These are phyloP conservation scores for Phyllosticta citriasiana DNA, from an alignment of 2,329 filamentous ascomycete species.

Conservation along the genomic window DNA sequence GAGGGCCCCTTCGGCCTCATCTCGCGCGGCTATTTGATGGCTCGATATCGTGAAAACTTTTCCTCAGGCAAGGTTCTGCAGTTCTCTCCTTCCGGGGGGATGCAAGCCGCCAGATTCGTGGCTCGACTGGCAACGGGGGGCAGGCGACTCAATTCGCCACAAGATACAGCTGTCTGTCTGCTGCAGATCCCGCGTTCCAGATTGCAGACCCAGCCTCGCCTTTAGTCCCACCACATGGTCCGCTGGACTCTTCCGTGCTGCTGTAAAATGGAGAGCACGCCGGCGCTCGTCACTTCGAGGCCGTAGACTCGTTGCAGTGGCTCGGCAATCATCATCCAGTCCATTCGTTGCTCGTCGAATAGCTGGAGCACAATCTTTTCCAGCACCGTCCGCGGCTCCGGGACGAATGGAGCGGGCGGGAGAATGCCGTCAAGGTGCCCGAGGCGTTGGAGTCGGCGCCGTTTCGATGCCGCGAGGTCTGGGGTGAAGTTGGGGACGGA, in stretches of 20 bases:
- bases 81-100: not conserved
- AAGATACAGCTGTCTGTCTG: not conserved
- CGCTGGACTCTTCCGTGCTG: slow-evolving; percentile 24
- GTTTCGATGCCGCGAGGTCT: slow-evolving; percentile 11
- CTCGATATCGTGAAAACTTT: not conserved
- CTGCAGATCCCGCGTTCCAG: not conserved
- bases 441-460: slow-evolving; percentile 6
- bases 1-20: not conserved
- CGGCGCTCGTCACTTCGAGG: slow-evolving; percentile 22
- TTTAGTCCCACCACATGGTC: slow-evolving; percentile 26
- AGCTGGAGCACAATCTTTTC: slow-evolving; percentile 27
- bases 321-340: slow-evolving; percentile 29
- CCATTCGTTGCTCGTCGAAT: slow-evolving; percentile 24
- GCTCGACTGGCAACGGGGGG: not conserved
- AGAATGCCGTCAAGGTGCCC: not conserved
- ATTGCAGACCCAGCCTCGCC: not conserved
- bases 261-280: slow-evolving; percentile 26
- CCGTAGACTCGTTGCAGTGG: slow-evolving; percentile 25
- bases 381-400: slow-evolving; percentile 13
- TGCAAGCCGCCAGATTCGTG: not conserved
- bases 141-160: not conserved
- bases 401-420: not conserved
- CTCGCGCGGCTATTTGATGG: not conserved
- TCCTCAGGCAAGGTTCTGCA: not conserved
- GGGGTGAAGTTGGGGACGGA: slow-evolving; percentile 12